Percentiles rank a stretch among this genome's conserved stretches.
phyloP scores from a whole-genome alignment of 208 protist species.

The Trichomonas vaginalis region DNA sequence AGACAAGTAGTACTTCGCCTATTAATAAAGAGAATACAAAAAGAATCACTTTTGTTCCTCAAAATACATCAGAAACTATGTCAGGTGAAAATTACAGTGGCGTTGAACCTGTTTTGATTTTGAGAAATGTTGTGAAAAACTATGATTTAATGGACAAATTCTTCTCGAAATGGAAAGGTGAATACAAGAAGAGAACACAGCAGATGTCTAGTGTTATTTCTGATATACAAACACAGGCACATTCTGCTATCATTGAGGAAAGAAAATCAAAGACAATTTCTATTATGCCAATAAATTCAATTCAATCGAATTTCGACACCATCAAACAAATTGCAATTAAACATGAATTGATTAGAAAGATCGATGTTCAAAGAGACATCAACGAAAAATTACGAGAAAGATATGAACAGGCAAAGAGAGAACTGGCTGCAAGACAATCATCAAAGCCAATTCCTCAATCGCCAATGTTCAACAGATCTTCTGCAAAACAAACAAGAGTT shows the following conservation, averaged over 20 bases:
- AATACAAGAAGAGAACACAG: not conserved
- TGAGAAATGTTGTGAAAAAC: not conserved
- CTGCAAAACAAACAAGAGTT: not conserved
- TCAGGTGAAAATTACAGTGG: not conserved
- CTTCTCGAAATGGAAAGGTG: not conserved
- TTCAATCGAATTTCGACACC: not conserved
- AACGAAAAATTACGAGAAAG: not conserved
- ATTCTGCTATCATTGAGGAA: not conserved
- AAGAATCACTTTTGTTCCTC: not conserved
- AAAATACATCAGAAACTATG: not conserved
- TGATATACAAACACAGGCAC: not conserved
- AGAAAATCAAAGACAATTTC: not conserved
- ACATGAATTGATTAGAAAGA: not conserved
- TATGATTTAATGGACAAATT: not conserved
- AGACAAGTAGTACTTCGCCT: not conserved
- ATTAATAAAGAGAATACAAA: not conserved
- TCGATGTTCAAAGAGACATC: not conserved
- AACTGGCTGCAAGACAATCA: not conserved
- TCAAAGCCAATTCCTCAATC: not conserved
- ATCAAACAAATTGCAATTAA: not conserved
- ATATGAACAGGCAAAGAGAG: not conserved
- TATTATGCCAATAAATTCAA: not conserved
- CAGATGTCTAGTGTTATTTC: too few relatives aligned
- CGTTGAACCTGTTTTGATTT: not conserved
- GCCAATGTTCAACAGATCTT: not conserved